A percentile compares a stretch with the other conserved stretches of the same genome.
Conservation (phyloP, 768 basidiomycete genomes). For the Pisolithus microcarpus region DNA sequence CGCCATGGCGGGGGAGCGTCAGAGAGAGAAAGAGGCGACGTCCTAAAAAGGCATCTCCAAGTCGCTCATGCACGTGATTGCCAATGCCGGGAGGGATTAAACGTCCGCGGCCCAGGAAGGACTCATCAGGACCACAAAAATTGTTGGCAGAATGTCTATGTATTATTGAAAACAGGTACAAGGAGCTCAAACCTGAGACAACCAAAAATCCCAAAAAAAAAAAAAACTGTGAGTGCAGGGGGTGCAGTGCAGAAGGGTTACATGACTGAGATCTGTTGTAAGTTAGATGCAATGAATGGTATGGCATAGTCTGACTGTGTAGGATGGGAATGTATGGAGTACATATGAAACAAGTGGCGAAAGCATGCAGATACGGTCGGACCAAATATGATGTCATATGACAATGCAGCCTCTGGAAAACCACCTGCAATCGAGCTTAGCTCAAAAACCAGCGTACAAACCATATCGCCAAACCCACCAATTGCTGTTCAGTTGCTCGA, state of each 20-base stretch:
- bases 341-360: constrained; percentile 8
- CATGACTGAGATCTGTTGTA: background rate
- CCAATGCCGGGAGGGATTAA: background rate
- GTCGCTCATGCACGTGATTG: background rate
- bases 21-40: no score
- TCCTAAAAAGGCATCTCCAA: background rate
- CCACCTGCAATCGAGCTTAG: constrained; percentile 47
- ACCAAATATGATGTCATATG: constrained; percentile 22
- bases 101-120: no score
- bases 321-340: constrained; percentile 5
- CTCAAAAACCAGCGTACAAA: constrained; percentile 9
- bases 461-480: constrained; percentile 34
- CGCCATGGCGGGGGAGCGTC: constrained; percentile 10
- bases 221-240: no score
- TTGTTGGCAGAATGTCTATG: no score
- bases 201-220: no score
- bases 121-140: no score
- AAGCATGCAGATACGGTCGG: background rate
- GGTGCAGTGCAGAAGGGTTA: no score
- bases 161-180: no score
- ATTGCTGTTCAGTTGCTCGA: constrained; percentile 63
- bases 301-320: constrained; percentile 6
- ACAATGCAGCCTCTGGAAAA: constrained; percentile 65
- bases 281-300: constrained; percentile 11
- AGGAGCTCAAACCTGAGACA: no score